These are phyloP conservation scores for Phaeosphaeriaceae sp. DNA, from an alignment of 2,329 filamentous ascomycete genomes.

Conservation along the genomic window DNA sequence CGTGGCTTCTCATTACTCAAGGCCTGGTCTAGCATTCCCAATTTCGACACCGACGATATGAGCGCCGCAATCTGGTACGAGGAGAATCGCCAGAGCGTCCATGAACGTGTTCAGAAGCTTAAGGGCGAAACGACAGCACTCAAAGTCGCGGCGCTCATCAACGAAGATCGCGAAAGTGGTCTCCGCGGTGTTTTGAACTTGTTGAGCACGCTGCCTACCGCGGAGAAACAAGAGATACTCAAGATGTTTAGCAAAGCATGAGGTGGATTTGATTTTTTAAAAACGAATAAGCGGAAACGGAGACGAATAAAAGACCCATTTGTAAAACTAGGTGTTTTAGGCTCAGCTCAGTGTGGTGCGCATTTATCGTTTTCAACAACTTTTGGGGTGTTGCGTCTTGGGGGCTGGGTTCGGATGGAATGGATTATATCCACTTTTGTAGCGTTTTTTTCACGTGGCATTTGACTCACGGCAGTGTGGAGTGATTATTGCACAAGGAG, in stretches of 20 bases:
- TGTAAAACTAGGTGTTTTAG: no score
- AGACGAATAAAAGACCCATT: no score
- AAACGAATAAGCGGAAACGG: no score
- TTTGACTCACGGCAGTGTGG: no score
- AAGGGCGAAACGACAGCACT: slow-evolving; percentile 75
- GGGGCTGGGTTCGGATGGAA: no score
- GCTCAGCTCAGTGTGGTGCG: no score
- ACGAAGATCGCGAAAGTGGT: slow-evolving; percentile 70
- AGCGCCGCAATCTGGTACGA: slow-evolving; percentile 95
- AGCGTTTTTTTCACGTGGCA: no score
- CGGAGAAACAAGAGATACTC: slow-evolving; percentile 85
- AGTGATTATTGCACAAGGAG: no score
- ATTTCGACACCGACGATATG: slow-evolving; percentile 80
- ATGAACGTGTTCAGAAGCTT: slow-evolving; percentile 82
- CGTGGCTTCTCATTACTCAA: slow-evolving; percentile 76
- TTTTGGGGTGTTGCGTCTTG: no score
- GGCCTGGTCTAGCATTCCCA: slow-evolving; percentile 79
- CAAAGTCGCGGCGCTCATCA: slow-evolving; percentile 72
- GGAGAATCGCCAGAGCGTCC: slow-evolving; percentile 83
- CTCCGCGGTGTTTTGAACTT: slow-evolving; percentile 88
- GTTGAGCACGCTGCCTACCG: slow-evolving; percentile 83
- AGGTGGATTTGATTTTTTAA: background rate
- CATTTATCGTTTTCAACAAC: no score
- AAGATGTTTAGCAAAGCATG: slow-evolving; percentile 57
- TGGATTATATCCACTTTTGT: no score